Base-by-base conservation (phyloP, 2,329 filamentous ascomycete species). In the Exophiala alcalophila region DNA sequence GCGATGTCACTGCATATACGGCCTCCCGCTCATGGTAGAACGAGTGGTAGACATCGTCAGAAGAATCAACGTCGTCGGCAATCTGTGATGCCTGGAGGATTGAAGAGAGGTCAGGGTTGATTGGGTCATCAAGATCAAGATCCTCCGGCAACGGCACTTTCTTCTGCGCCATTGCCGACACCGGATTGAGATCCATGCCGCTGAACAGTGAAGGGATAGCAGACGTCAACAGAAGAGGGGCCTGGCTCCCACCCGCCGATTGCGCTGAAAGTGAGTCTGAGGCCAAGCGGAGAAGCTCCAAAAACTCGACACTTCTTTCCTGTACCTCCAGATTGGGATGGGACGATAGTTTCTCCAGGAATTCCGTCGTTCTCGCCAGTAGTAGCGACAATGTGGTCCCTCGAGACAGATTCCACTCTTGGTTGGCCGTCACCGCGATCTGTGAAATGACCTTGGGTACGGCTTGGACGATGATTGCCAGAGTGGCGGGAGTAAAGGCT, bases 291-390 rank as follows among this genome's bases (percentile, higher is more conserved):
- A 97, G 78, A 9, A 97, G 73, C 61, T 98, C 92, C 0, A 89
- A 76, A 56, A 95, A 94, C 60, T 96, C 90, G 1, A 96, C 90
- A 3, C 90, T 84, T 43, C 92, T 80, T 64, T 97, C 92, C 65
- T 98, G 92, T 3, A 98, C 89, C 61, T 98, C 92, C 1, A 98
- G 73, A 57, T 82, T 87, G 0, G 91, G 90, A 61, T 97, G 88
- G 27, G 83, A 73, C 0, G 82, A 80, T 11, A 97, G 66, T 1
- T 82, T 78, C 57, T 97, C 90, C 15, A 95, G 70, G 33, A 86
- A 84, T 61, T 92, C 80, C 14, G 94, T 78, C 5, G 96, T 80
- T 2, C 89, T 80, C 19, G 86, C 84, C 65, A 94, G 81, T 16
- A 94, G 71, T 3, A 97, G 74, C 6, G 84, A 80, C 23, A 85